Conservation (phyloP, 805 yeast species). For the Candida ascalaphidarum region DNA sequence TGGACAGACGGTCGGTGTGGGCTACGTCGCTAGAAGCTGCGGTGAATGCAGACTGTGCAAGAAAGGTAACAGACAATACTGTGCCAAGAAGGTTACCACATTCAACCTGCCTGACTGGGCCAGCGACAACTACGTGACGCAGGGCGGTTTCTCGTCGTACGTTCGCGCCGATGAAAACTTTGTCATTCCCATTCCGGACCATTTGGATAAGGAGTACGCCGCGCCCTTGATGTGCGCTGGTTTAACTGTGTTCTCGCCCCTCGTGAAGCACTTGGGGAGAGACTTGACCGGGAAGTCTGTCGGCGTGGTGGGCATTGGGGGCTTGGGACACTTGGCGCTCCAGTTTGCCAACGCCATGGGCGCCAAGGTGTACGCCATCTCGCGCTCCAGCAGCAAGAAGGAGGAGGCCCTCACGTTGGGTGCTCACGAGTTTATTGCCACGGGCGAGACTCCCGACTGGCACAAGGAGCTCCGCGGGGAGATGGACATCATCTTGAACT, state of each 20-base stretch:
- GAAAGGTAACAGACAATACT: slow-evolving; percentile 35
- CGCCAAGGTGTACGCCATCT: slow-evolving; percentile 50
- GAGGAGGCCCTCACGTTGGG: slow-evolving; percentile 43
- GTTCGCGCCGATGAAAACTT: slow-evolving; percentile 56
- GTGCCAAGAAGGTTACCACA: slow-evolving; percentile 36
- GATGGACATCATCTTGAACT: slow-evolving; percentile 45
- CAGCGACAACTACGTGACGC: slow-evolving; percentile 42
- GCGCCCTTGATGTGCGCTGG: slow-evolving; percentile 80
- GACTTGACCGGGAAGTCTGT: slow-evolving; percentile 21
- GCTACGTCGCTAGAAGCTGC: slow-evolving; percentile 9
- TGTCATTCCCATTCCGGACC: slow-evolving; percentile 56
- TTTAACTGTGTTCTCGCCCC: slow-evolving; percentile 61
- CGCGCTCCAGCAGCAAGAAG: slow-evolving; percentile 41
- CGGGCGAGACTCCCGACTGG: slow-evolving; percentile 42
- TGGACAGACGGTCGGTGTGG: slow-evolving; percentile 13
- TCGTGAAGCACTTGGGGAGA: slow-evolving; percentile 38
- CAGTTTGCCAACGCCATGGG: slow-evolving; percentile 53
- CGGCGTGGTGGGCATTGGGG: slow-evolving; percentile 51
- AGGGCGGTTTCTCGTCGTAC: slow-evolving; percentile 67
- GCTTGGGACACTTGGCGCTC: slow-evolving; percentile 49
- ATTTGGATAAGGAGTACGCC: slow-evolving; percentile 40
- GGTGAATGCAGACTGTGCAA: slow-evolving; percentile 45
- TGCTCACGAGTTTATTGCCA: slow-evolving; percentile 47
- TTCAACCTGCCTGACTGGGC: slow-evolving; percentile 35
- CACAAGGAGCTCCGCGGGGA: slow-evolving; percentile 14